Conservation (phyloP, 108 stramenopile genomes). For the Nannochloropsis salina region DNA sequence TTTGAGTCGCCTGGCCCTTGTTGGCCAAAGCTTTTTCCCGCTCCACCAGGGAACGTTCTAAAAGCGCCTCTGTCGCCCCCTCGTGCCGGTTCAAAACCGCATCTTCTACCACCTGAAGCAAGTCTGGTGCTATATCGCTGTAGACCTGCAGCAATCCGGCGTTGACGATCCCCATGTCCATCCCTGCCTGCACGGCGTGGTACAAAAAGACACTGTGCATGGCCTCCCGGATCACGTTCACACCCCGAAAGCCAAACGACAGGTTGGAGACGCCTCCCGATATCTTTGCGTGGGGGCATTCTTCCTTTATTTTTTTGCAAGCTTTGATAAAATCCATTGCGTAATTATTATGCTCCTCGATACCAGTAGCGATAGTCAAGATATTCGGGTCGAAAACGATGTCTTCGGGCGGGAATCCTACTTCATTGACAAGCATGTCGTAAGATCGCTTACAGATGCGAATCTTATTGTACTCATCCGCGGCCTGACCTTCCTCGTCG, state of each 20-base stretch:
- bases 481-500: conserved; percentile 95
- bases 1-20: conserved; percentile 42
- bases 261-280: conserved; percentile 97
- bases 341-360: conserved; percentile 94
- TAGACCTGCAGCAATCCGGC: conserved; percentile 79
- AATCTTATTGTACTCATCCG: conserved; percentile 56
- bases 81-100: conserved; percentile 59
- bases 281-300: conserved; percentile 90
- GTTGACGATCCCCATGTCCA: conserved; percentile 99
- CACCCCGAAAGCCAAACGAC: conserved; percentile 92
- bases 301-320: conserved; percentile 83
- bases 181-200: conserved; percentile 84
- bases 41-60: conserved; percentile 66
- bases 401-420: conserved; percentile 93
- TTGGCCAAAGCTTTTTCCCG: conserved; percentile 64
- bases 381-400: conserved; percentile 99
- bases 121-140: conserved; percentile 74
- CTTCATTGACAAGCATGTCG: conserved; percentile 88
- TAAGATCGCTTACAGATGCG: conserved; percentile 99
- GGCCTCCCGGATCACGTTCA: conserved; percentile 82
- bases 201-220: conserved; percentile 97
- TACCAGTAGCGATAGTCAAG: conserved; percentile 94
- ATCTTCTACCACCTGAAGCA: conserved; percentile 72
- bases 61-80: conserved; percentile 88
- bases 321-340: conserved; percentile 97